Evolutionary conservation across 2,329 filamentous ascomycete species (phyloP).

Genomic region (Colletotrichum horii): DNA sequence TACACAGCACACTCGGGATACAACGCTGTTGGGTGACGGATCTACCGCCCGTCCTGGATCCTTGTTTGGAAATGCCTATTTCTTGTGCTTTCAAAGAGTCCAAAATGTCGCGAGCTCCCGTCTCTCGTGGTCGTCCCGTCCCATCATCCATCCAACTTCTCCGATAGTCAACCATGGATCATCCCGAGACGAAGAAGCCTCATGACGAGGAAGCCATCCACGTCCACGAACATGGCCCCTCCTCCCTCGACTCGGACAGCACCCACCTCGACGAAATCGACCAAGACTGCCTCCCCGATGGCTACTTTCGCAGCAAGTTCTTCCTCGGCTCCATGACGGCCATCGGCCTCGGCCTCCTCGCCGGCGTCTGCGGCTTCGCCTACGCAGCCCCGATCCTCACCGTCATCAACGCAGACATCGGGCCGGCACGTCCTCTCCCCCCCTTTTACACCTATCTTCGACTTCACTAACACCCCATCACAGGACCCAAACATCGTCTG

Average conservation of each 20-base stretch:
- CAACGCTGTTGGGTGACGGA: not conserved
- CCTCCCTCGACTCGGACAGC: not conserved
- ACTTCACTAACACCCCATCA: not conserved
- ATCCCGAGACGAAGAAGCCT: not conserved
- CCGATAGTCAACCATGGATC: not conserved
- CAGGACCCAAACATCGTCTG: constrained; percentile 31
- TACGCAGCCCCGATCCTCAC: constrained; percentile 24
- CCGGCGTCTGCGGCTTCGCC: constrained; percentile 31
- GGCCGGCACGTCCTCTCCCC: not conserved
- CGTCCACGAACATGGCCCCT: not conserved
- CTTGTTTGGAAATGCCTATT: not conserved
- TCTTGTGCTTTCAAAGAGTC: not conserved
- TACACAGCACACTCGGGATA: not conserved
- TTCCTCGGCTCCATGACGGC: constrained; percentile 30
- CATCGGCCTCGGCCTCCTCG: constrained; percentile 29
- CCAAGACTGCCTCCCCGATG: constrained; percentile 23
- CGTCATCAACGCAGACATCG: constrained; percentile 41
- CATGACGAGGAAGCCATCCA: not conserved
- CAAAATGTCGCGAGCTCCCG: not conserved
- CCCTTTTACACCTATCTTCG: not conserved
- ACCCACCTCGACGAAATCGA: constrained; percentile 24
- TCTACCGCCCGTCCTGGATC: not conserved
- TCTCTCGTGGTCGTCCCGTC: not conserved
- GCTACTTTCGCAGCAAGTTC: constrained; percentile 30
- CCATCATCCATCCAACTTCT: too few species aligned